Percentiles rank a stretch among this genome's conserved stretches.
phyloP scores from a whole-genome alignment of 306 rosid species.

The Alnus rubra region DNA sequence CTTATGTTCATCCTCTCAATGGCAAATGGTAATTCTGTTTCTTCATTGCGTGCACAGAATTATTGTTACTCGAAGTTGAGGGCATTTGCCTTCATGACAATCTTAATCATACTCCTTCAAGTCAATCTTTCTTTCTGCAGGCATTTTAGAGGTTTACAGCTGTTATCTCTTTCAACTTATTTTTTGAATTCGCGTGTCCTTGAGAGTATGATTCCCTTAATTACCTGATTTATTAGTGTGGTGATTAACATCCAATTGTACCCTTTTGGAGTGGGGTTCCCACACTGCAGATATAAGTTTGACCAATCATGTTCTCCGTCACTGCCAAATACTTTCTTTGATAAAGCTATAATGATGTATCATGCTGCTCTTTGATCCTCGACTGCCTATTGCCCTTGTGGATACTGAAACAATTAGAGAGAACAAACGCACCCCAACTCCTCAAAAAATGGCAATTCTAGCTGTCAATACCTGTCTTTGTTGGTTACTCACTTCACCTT shows the following conservation, averaged over 20 bases:
- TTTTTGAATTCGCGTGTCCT: not conserved
- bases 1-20: not conserved
- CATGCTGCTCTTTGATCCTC: not conserved
- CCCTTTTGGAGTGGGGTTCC: not conserved
- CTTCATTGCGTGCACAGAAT: not conserved
- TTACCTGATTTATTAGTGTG: not conserved
- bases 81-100: not conserved
- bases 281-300: not conserved
- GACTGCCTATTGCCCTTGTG: not conserved
- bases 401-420: not conserved
- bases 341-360: not conserved
- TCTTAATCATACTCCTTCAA: not conserved
- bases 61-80: not conserved
- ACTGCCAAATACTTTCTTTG: not conserved
- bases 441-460: not conserved
- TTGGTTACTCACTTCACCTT: too few relatives aligned
- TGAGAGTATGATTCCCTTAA: not conserved
- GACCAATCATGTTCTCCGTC: not conserved
- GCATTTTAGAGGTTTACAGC: not conserved
- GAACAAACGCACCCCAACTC: not conserved
- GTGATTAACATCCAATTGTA: not conserved
- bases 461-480: not conserved
- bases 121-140: not conserved
- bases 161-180: not conserved
- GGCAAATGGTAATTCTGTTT: not conserved